Evolutionary conservation across 2,329 filamentous ascomycete genomes (phyloP).

Genomic region (Lojkania enalia): DNA sequence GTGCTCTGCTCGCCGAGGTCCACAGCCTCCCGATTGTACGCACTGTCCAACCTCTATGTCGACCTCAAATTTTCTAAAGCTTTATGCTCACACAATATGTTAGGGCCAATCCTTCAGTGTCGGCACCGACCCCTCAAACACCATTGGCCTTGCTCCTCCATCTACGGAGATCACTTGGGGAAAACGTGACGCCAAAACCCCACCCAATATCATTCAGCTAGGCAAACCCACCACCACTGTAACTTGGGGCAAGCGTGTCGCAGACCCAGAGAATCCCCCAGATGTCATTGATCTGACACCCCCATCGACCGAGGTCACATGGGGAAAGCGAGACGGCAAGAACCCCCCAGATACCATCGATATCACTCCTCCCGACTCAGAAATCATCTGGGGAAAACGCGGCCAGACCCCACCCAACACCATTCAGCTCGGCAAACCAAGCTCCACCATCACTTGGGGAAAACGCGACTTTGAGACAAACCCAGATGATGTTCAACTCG

Average conservation of each 20-base stretch:
- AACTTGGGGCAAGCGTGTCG: slow-evolving; percentile 15
- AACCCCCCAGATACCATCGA: slow-evolving; percentile 11
- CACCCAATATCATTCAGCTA: slow-evolving; percentile 4
- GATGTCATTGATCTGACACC: slow-evolving; percentile 18
- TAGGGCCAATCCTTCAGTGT: not conserved
- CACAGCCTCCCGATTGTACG: slow-evolving; percentile 30
- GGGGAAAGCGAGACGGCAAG: slow-evolving; percentile 20
- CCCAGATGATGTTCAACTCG: slow-evolving; percentile 8
- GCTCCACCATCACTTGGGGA: slow-evolving; percentile 11
- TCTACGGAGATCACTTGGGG: slow-evolving; percentile 24
- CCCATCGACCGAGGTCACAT: slow-evolving; percentile 17
- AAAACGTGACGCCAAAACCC: slow-evolving; percentile 8
- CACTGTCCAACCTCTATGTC: slow-evolving; percentile 11
- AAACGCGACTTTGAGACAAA: too few species aligned
- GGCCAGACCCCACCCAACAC: slow-evolving; percentile 2
- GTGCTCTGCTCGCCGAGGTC: slow-evolving; percentile 25
- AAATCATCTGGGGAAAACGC: slow-evolving; percentile 24
- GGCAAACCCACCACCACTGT: slow-evolving; percentile 3
- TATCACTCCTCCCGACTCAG: slow-evolving; percentile 20
- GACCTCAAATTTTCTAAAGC: not conserved
- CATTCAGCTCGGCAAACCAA: slow-evolving; percentile 4
- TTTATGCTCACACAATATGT: not conserved
- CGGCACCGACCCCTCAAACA: not conserved
- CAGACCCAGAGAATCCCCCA: slow-evolving; percentile 7
- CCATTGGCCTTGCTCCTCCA: slow-evolving; percentile 14